Percentiles rank a stretch among this genome's conserved stretches.
These are phyloP conservation scores for Cubamyces sp. DNA, from an alignment of 768 basidiomycete species.

Conservation along the genomic window DNA sequence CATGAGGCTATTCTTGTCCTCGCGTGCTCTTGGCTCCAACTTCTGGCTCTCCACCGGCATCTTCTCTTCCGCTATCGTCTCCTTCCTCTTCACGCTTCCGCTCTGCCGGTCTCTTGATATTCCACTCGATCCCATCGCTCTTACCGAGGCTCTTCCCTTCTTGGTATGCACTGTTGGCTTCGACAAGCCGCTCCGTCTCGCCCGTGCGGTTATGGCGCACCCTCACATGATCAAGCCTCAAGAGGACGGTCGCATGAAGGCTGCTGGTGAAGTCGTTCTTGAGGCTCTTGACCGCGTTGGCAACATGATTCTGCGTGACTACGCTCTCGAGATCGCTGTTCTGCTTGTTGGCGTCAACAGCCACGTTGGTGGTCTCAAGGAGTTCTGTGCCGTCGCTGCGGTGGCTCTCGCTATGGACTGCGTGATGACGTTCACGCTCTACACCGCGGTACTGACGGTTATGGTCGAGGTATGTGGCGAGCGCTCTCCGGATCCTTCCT, in stretches of 20 bases:
- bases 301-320: conserved; percentile 87
- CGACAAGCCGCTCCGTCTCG: conserved; percentile 94
- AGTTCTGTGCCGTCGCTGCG: conserved; percentile 95
- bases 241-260: conserved; percentile 57
- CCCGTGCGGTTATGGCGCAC: conserved; percentile 86
- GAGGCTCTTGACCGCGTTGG: conserved; percentile 83
- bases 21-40: conserved; percentile 80
- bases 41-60: conserved; percentile 79
- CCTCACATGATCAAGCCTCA: conserved; percentile 51
- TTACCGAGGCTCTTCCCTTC: conserved; percentile 97
- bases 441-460: conserved; percentile 85
- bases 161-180: conserved; percentile 97
- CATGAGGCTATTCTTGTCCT: conserved; percentile 86
- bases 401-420: conserved; percentile 88
- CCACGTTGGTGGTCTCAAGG: conserved; percentile 85
- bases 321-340: conserved; percentile 89
- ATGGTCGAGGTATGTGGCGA: conserved; percentile 83
- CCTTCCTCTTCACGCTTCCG: conserved; percentile 84
- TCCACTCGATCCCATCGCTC: conserved; percentile 87
- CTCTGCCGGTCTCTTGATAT: conserved; percentile 77
- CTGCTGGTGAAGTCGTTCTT: conserved; percentile 82
- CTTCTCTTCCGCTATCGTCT: conserved; percentile 77
- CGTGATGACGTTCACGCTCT: conserved; percentile 86
- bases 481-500: conserved; percentile 10
- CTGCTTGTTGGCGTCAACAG: conserved; percentile 85